Conservation (phyloP, 495 filamentous ascomycete genomes). For the Immersiella caudata region DNA sequence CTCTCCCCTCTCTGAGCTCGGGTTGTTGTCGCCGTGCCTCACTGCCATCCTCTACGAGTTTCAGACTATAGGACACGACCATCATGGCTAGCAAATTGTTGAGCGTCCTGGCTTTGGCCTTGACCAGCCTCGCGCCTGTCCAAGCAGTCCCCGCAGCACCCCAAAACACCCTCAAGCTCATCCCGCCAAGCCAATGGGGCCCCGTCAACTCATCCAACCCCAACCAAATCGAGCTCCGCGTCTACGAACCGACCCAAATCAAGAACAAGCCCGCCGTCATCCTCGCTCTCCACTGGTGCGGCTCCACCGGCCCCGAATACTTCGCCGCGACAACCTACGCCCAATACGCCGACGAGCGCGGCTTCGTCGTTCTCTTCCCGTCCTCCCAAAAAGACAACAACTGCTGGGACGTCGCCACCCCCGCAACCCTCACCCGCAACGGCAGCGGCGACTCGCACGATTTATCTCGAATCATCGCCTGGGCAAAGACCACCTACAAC, state of each 20-base stretch:
- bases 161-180: slow-evolving; percentile 3
- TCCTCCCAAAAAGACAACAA: slow-evolving; percentile 11
- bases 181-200: slow-evolving; percentile 2
- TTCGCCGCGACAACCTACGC: slow-evolving; percentile 10
- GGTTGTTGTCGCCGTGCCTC: too few relatives aligned
- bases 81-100: too few relatives aligned
- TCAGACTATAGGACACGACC: too few relatives aligned
- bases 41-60: too few relatives aligned
- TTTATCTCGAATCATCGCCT: background rate
- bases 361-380: slow-evolving; percentile 5
- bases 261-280: background rate
- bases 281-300: slow-evolving; percentile 9
- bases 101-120: too few relatives aligned
- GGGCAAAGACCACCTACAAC: slow-evolving; percentile 6
- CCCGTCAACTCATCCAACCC: slow-evolving; percentile 6
- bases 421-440: slow-evolving; percentile 10
- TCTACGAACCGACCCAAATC: slow-evolving; percentile 1
- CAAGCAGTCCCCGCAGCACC: background rate
- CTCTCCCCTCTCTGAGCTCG: too few relatives aligned
- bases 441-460: slow-evolving; percentile 8
- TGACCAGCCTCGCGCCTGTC: too few relatives aligned
- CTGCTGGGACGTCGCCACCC: slow-evolving; percentile 11
- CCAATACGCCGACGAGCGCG: slow-evolving; percentile 10
- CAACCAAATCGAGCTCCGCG: slow-evolving; percentile 3
- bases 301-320: slow-evolving; percentile 9